Evolutionary conservation across 2,329 filamentous ascomycete genomes (phyloP).

Genomic region (Dothistroma pini): DNA sequence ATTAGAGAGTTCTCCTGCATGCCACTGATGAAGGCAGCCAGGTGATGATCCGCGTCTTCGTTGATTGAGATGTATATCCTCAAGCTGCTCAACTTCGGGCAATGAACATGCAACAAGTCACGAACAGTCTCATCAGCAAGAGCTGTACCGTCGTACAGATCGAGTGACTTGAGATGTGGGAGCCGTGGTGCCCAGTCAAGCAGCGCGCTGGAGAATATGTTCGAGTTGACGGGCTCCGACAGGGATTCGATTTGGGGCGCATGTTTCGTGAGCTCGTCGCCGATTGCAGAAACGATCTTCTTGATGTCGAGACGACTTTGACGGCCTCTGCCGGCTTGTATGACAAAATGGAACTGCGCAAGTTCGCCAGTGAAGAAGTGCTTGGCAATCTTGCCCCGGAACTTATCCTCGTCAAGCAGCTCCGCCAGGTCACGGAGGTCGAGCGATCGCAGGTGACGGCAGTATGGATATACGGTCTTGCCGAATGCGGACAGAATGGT

Average conservation of each 20-base stretch:
- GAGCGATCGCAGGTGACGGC: constrained; percentile 61
- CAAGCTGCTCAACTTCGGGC: constrained; percentile 59
- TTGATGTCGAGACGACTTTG: constrained; percentile 38
- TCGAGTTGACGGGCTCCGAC: constrained; percentile 32
- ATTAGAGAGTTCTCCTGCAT: constrained; percentile 56
- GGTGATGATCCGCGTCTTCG: constrained; percentile 48
- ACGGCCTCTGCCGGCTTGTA: constrained; percentile 26
- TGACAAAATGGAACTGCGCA: constrained; percentile 40
- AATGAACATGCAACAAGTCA: constrained; percentile 54
- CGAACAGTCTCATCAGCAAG: constrained; percentile 54
- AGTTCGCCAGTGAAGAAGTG: constrained; percentile 54
- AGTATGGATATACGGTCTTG: constrained; percentile 64
- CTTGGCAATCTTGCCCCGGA: constrained; percentile 56
- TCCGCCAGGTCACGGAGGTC: constrained; percentile 60
- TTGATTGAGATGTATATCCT: constrained; percentile 51
- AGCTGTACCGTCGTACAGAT: constrained; percentile 59
- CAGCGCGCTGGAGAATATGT: constrained; percentile 54
- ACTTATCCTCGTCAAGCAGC: constrained; percentile 59
- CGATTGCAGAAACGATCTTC: constrained; percentile 47
- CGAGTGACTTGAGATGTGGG: constrained; percentile 55
- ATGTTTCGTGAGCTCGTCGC: constrained; percentile 40
- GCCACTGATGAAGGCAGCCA: constrained; percentile 20
- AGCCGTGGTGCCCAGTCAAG: constrained; percentile 58
- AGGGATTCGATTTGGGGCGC: constrained; percentile 53
- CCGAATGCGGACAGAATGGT: constrained; percentile 63